Percentiles rank a stretch among this genome's conserved stretches.
phyloP scores from a whole-genome alignment of 768 basidiomycete genomes.

The Russula brevipes region DNA sequence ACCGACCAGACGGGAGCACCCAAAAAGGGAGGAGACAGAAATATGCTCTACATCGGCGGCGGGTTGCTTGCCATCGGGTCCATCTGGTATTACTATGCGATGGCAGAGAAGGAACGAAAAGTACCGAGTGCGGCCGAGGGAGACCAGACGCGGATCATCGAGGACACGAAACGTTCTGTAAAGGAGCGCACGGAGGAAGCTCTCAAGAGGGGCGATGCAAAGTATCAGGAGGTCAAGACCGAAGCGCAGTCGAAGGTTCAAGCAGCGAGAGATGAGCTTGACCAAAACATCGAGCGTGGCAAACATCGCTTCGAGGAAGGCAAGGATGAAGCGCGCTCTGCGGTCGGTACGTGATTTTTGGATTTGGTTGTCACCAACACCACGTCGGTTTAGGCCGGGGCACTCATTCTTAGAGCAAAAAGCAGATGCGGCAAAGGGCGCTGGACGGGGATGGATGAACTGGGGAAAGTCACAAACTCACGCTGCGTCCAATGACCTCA shows the following conservation, averaged over 20 bases:
- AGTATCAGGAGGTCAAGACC: slow-evolving; percentile 11
- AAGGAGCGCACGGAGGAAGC: slow-evolving; percentile 2
- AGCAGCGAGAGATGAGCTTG: background rate
- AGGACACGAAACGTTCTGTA: background rate
- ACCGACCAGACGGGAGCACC: background rate
- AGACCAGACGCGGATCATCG: background rate
- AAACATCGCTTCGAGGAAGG: slow-evolving; percentile 9
- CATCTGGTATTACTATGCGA: slow-evolving; percentile 22
- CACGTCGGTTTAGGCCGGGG: background rate
- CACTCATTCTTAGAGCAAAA: background rate
- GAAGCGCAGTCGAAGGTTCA: slow-evolving; percentile 3
- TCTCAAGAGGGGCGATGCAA: background rate
- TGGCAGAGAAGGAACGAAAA: background rate
- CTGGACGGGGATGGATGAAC: slow-evolving; percentile 12
- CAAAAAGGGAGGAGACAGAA: background rate
- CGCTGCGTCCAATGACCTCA: slow-evolving; percentile 15
- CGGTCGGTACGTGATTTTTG: slow-evolving; percentile 4
- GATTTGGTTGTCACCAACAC: background rate
- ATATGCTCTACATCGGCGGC: slow-evolving; percentile 5
- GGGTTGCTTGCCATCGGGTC: slow-evolving; percentile 13
- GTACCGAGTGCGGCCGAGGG: background rate
- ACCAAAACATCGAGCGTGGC: slow-evolving; percentile 11
- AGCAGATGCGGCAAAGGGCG: slow-evolving; percentile 16
- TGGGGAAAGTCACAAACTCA: slow-evolving; percentile 19
- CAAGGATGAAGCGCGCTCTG: background rate